Evolutionary conservation across 2,329 filamentous ascomycete genomes (phyloP).

Genomic region (Microdochium paspali): DNA sequence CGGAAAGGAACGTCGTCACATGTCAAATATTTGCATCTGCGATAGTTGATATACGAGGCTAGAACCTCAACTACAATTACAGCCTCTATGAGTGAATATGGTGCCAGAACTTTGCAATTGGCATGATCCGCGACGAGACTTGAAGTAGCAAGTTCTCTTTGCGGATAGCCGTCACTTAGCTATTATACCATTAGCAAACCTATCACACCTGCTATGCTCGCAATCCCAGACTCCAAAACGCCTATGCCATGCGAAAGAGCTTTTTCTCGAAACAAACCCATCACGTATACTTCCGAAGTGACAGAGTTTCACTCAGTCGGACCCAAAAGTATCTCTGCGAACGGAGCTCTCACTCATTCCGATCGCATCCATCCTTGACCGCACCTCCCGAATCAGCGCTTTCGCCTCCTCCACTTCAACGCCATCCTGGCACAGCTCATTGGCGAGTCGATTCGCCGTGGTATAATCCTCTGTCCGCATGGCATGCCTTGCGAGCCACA

Average conservation of each 20-base stretch:
- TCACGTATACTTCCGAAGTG: neutral
- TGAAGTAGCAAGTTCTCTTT: no score
- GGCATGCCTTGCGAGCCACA: conserved; percentile 85
- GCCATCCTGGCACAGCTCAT: conserved; percentile 89
- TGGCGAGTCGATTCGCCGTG: conserved; percentile 71
- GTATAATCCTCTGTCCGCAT: conserved; percentile 67
- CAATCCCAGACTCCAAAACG: neutral
- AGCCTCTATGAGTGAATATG: no score
- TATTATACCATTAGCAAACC: neutral
- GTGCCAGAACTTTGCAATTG: no score
- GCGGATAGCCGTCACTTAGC: no score
- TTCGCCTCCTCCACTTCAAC: conserved; percentile 97
- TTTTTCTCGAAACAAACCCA: neutral
- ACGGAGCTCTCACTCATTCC: neutral
- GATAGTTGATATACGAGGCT: no score
- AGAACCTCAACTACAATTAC: no score
- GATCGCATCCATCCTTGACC: conserved; percentile 56
- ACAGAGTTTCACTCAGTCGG: neutral
- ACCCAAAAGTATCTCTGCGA: neutral
- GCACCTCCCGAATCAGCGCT: conserved; percentile 77
- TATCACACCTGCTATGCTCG: neutral
- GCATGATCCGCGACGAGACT: no score
- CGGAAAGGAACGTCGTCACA: no score
- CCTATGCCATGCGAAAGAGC: neutral
- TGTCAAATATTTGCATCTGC: no score